Percentiles rank a stretch among this genome's conserved stretches.
Conservation (phyloP, 1,284 basidiomycete species). For the Marasmius tenuissimus region DNA sequence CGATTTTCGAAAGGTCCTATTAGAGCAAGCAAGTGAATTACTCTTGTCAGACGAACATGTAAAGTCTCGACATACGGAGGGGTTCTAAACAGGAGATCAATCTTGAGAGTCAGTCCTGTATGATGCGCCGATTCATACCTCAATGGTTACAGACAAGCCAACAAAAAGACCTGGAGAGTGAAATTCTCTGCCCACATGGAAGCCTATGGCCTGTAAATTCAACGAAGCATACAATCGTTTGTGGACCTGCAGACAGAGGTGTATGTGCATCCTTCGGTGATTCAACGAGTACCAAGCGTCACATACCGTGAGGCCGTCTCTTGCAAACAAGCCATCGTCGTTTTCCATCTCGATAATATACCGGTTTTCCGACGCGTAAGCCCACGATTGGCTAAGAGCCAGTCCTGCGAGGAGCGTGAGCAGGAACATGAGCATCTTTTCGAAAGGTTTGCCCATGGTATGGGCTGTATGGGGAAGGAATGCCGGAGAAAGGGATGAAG, state of each 20-base stretch:
- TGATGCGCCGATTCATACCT: background rate
- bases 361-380: no score
- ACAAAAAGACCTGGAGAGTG: background rate
- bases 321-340: no score
- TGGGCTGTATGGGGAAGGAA: no score
- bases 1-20: background rate
- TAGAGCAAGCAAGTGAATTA: background rate
- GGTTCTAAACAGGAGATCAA: background rate
- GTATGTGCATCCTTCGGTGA: no score
- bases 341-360: no score
- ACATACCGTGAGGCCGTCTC: no score
- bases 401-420: no score
- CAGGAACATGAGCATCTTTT: no score
- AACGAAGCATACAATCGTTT: background rate
- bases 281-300: no score
- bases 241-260: background rate
- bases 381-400: no score
- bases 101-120: background rate
- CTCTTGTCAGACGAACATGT: background rate
- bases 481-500: no score
- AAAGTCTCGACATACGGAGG: background rate
- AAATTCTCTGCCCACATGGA: background rate
- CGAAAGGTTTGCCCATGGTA: no score
- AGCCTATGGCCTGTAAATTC: background rate
- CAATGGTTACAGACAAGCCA: background rate